These are phyloP conservation scores for Petunia secreta DNA, from an alignment of 257 asterid genomes.

Conservation along the genomic window DNA sequence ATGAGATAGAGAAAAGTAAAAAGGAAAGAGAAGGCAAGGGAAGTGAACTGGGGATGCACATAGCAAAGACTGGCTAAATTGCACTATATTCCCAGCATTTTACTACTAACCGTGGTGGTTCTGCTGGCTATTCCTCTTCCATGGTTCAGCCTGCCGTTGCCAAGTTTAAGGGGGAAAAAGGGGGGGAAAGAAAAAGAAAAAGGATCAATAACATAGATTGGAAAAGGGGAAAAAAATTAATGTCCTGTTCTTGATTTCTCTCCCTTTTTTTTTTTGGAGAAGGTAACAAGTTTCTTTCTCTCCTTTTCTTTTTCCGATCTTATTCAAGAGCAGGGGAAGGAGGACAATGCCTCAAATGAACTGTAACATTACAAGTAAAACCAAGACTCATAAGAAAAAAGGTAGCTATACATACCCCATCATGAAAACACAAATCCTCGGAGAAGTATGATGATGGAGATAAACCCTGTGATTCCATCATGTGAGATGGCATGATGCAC, in stretches of 20 bases:
- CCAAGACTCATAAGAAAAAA: not conserved
- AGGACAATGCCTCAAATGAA: no score
- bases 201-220: no score
- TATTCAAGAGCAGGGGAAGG: no score
- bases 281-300: not conserved
- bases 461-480: not conserved
- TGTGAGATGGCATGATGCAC: conserved; percentile 22
- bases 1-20: no score
- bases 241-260: no score
- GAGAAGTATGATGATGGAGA: conserved; percentile 20
- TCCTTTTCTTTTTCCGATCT: not conserved
- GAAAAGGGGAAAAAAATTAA: no score
- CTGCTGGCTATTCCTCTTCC: conserved; percentile 7
- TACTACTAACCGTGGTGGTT: conserved; percentile 13
- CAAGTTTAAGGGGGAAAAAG: not conserved
- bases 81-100: not conserved
- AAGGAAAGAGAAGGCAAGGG: no score
- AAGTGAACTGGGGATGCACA: no score
- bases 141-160: not conserved
- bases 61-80: no score
- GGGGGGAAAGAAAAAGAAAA: no score
- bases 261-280: not conserved
- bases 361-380: no score
- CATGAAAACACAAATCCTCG: conserved; percentile 15
- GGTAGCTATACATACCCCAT: conserved; percentile 2